These are phyloP conservation scores for Rhizoctonia solani DNA, from an alignment of 1,284 basidiomycete species.

Conservation along the genomic window DNA sequence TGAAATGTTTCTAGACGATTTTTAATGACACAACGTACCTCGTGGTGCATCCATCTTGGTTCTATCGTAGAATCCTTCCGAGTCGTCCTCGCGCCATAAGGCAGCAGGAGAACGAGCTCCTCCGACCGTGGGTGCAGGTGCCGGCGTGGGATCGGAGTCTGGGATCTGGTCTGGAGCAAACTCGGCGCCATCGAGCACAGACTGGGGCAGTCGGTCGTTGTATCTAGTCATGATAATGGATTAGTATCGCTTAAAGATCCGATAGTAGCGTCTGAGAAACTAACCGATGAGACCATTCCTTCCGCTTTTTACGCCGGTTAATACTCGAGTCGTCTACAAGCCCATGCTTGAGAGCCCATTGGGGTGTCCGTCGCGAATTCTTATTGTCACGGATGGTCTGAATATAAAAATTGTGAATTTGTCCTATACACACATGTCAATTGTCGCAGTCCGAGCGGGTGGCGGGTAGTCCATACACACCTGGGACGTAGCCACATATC, in stretches of 20 bases:
- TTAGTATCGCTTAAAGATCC: background rate
- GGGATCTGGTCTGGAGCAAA: constrained; percentile 76
- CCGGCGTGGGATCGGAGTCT: constrained; percentile 37
- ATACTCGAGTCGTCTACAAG: constrained; percentile 79
- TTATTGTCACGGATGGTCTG: constrained; percentile 97
- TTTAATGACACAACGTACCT: too few relatives aligned
- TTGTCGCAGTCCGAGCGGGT: background rate
- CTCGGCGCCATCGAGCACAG: constrained; percentile 69
- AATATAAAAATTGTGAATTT: constrained; percentile 75
- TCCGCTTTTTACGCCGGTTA: constrained; percentile 74
- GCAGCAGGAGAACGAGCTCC: constrained; percentile 48
- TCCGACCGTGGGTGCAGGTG: constrained; percentile 41
- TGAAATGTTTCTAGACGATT: too few relatives aligned
- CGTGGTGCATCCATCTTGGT: constrained; percentile 25
- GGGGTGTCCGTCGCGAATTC: constrained; percentile 87
- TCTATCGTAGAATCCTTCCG: constrained; percentile 63
- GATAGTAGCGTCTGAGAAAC: background rate
- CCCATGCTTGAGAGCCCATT: constrained; percentile 90
- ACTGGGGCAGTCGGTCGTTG: constrained; percentile 75
- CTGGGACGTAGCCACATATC: constrained; percentile 88
- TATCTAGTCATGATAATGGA: constrained; percentile 52
- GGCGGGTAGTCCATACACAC: constrained; percentile 51
- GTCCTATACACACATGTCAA: constrained; percentile 55
- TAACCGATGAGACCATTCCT: constrained; percentile 77
- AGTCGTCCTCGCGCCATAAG: constrained; percentile 72